Conservation (phyloP, 805 yeast species). For the Tetrapisispora pingtungensis region DNA sequence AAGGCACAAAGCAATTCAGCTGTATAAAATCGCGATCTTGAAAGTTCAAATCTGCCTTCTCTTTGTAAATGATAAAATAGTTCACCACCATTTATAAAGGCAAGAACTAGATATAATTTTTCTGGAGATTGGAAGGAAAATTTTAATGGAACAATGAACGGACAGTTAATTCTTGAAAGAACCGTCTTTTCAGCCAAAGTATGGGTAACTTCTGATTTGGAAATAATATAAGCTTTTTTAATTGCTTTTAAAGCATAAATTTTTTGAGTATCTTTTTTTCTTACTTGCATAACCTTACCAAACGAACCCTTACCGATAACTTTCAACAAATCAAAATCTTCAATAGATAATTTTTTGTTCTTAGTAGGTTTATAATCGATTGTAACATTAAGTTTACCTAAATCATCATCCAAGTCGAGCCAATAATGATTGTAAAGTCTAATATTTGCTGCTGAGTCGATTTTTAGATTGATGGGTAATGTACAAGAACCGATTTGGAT, state of each 20-base stretch:
- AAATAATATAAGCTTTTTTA: conserved; percentile 87
- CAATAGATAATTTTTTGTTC: conserved; percentile 66
- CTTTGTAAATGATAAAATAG: conserved; percentile 87
- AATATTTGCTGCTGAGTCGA: conserved; percentile 38
- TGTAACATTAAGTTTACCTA: conserved; percentile 49
- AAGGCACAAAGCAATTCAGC: conserved; percentile 90
- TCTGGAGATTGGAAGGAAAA: conserved; percentile 97
- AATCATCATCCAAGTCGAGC: conserved; percentile 31
- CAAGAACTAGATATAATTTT: conserved; percentile 78
- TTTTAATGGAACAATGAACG: conserved; percentile 92
- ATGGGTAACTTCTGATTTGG: conserved; percentile 90
- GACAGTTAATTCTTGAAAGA: conserved; percentile 82
- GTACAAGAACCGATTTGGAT: conserved; percentile 65
- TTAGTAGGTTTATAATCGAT: conserved; percentile 61
- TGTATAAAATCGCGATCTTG: conserved; percentile 84
- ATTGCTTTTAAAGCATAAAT: conserved; percentile 91
- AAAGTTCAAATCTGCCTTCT: conserved; percentile 79
- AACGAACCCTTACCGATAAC: conserved; percentile 97
- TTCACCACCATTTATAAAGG: conserved; percentile 96
- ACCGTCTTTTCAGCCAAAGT: conserved; percentile 95
- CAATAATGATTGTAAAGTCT: conserved; percentile 63
- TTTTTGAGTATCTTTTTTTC: conserved; percentile 89
- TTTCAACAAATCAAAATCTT: conserved; percentile 84
- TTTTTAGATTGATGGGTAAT: conserved; percentile 46
- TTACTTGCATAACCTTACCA: conserved; percentile 98